These are phyloP conservation scores for Discostella pseudostelligera DNA, from an alignment of 108 stramenopile genomes.

Conservation along the genomic window DNA sequence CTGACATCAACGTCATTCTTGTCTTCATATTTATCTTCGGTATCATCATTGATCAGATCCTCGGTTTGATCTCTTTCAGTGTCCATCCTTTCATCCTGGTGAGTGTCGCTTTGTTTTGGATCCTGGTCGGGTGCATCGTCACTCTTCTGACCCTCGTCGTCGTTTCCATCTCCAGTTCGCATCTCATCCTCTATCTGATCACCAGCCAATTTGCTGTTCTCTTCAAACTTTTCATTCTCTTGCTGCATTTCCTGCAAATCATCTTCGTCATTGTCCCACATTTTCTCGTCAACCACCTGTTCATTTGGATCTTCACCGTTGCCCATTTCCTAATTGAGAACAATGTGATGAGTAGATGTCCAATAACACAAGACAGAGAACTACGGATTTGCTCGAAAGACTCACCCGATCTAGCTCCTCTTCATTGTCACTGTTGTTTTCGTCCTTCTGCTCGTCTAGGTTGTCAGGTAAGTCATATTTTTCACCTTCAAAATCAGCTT, in stretches of 20 bases:
- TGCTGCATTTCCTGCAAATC: slow-evolving; percentile 85
- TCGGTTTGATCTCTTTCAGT: slow-evolving; percentile 57
- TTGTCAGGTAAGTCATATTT: slow-evolving; percentile 91
- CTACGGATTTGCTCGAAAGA: neutral
- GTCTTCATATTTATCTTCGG: slow-evolving; percentile 81
- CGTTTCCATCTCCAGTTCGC: slow-evolving; percentile 88
- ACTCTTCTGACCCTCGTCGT: slow-evolving; percentile 12
- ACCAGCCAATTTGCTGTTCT: slow-evolving; percentile 84
- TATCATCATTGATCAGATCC: slow-evolving; percentile 65
- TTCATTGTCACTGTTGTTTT: slow-evolving; percentile 78
- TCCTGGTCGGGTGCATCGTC: slow-evolving; percentile 38
- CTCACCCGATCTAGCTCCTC: slow-evolving; percentile 90
- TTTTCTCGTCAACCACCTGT: slow-evolving; percentile 95
- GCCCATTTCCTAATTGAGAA: slow-evolving; percentile 83
- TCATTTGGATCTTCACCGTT: slow-evolving; percentile 87
- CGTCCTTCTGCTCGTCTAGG: slow-evolving; percentile 61
- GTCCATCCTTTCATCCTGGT: slow-evolving; percentile 48
- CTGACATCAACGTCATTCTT: slow-evolving; percentile 66
- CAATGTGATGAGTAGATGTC: neutral
- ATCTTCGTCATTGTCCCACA: slow-evolving; percentile 95
- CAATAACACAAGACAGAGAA: neutral
- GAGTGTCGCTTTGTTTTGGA: slow-evolving; percentile 30
- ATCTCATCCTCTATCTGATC: slow-evolving; percentile 89
- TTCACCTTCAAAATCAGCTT: slow-evolving; percentile 95
- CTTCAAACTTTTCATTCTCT: slow-evolving; percentile 92